Percentiles rank a stretch among this genome's conserved stretches.
Evolutionary conservation across 2,329 filamentous ascomycete species (phyloP).

Genomic region (Aspergillus proliferans): DNA sequence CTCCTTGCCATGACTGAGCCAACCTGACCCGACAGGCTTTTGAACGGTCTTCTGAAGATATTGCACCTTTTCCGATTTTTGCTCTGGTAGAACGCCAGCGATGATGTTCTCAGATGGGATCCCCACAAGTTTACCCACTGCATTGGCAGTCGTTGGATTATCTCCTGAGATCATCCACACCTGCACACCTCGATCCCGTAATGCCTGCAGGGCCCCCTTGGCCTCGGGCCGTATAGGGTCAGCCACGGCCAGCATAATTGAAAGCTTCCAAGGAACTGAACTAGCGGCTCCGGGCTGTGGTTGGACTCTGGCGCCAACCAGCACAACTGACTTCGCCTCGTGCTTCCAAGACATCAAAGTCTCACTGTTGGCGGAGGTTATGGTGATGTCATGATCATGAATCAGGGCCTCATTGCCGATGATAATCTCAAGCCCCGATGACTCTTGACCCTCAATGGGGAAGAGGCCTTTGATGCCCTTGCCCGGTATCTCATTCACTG

Average conservation of each 20-base stretch:
- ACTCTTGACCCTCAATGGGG: conserved; percentile 11
- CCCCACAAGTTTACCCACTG: conserved; percentile 6
- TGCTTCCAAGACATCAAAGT: conserved; percentile 4
- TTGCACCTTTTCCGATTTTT: conserved; percentile 8
- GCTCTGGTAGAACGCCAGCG: conserved; percentile 4
- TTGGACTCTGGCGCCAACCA: neutral
- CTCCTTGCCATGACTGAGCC: neutral
- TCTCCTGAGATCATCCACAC: conserved; percentile 10
- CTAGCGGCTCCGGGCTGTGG: neutral
- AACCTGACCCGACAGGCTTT: conserved; percentile 2
- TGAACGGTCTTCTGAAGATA: conserved; percentile 9
- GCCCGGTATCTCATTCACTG: conserved; percentile 51
- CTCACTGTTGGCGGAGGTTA: too few species aligned
- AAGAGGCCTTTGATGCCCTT: conserved; percentile 53
- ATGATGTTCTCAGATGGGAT: conserved; percentile 6
- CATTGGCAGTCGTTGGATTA: conserved; percentile 5
- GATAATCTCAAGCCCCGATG: neutral
- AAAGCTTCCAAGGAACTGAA: conserved; percentile 4
- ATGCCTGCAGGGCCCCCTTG: conserved; percentile 1
- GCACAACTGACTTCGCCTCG: conserved; percentile 5
- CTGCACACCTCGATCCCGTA: conserved; percentile 3
- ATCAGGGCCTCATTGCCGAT: too few species aligned
- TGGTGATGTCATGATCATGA: too few species aligned
- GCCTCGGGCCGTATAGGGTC: conserved; percentile 6
- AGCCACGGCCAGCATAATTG: conserved; percentile 2